phyloP scores from a whole-genome alignment of 2,329 filamentous ascomycete genomes.

The Fusarium verrucosum region DNA sequence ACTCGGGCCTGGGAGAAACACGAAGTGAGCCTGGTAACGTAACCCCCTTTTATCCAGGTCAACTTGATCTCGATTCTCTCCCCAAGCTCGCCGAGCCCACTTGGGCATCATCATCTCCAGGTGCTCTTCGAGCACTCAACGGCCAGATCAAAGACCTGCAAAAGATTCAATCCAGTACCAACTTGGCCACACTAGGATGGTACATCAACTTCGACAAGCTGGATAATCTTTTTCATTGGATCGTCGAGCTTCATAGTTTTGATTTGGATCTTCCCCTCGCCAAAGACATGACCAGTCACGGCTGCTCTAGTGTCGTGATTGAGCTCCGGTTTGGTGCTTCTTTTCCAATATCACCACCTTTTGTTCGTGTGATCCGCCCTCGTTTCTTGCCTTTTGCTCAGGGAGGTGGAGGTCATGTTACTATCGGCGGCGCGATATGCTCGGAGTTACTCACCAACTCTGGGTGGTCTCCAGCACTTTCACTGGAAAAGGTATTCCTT shows the following conservation, averaged over 20 bases:
- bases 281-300: conserved; percentile 73
- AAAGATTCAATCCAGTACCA: conserved; percentile 68
- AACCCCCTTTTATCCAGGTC: conserved; percentile 70
- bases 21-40: conserved; percentile 5
- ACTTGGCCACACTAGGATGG: conserved; percentile 79
- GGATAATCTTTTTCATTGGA: conserved; percentile 87
- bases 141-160: conserved; percentile 70
- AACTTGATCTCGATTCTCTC: conserved; percentile 68
- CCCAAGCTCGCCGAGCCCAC: conserved; percentile 63
- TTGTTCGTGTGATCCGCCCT: conserved; percentile 83
- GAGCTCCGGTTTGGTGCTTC: conserved; percentile 83
- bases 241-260: conserved; percentile 88
- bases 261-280: conserved; percentile 74
- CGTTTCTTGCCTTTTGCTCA: conserved; percentile 75
- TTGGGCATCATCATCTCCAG: conserved; percentile 45
- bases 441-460: conserved; percentile 86
- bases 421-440: conserved; percentile 81
- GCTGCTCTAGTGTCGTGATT: conserved; percentile 74
- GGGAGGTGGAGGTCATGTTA: conserved; percentile 88
- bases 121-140: conserved; percentile 41
- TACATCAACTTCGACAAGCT: conserved; percentile 75
- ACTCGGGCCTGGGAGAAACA: conserved; percentile 30
- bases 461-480: conserved; percentile 79
- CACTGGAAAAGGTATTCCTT: conserved; percentile 81
- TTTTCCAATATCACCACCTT: conserved; percentile 82